These are phyloP conservation scores for Pancytospora philotis DNA, from an alignment of 371 early-diverging fungal species.

Conservation along the genomic window DNA sequence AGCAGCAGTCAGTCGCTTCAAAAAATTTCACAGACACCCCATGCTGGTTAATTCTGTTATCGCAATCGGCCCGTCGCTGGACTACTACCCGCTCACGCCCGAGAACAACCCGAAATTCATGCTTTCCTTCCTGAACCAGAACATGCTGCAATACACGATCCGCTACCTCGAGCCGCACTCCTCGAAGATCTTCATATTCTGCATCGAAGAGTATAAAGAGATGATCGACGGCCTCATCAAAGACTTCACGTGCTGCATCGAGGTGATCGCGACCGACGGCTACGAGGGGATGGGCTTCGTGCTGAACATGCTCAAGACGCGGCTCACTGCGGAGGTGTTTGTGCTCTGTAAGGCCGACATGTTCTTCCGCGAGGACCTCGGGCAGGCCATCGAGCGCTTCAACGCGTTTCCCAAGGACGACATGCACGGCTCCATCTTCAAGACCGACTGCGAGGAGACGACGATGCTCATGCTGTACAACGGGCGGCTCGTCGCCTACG, in stretches of 20 bases:
- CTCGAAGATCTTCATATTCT: conserved; percentile 1
- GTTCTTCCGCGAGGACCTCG: neutral
- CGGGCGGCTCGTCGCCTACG: neutral
- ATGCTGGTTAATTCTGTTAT: conserved; percentile 7
- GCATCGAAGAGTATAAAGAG: neutral
- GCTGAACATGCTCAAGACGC: neutral
- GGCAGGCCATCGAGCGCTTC: neutral
- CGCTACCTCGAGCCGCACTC: neutral
- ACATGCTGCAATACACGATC: neutral
- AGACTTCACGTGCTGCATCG: neutral
- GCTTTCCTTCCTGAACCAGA: neutral
- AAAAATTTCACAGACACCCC: no score
- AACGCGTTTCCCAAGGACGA: neutral
- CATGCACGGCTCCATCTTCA: neutral
- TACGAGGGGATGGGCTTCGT: conserved; percentile 5
- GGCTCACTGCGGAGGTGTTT: neutral
- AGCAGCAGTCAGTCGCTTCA: no score
- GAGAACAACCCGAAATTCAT: neutral
- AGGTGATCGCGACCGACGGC: neutral
- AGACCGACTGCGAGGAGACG: neutral
- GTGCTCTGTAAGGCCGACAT: conserved; percentile 8
- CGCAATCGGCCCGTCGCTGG: neutral
- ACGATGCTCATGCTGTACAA: neutral
- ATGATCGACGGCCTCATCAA: neutral
- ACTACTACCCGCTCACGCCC: neutral